Evolutionary conservation across 352 stramenopile genomes (phyloP), one percentile per base, ranked within the genome.

Genomic region (Pythium aphanidermatum): DNA sequence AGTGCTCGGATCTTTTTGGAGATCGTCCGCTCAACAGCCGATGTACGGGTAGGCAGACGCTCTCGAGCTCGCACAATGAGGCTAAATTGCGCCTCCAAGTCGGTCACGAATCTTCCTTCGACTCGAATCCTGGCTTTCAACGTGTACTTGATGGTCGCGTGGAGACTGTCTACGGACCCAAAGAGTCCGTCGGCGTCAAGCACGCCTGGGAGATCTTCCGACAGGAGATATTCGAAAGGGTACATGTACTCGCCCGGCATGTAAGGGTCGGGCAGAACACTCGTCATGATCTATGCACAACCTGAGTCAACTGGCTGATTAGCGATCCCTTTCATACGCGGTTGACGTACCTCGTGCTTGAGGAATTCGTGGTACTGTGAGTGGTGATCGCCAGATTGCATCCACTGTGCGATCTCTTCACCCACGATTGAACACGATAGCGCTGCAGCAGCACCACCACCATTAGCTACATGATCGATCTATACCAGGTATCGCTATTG

Each of bases 71-170:
- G 72, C 19, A 89, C 56, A 10, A 67, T 68, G 23, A 89, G 45
- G 26, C 65, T 63, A 25, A 74, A 68, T 29, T 64, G 68, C 8
- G 72, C 57, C 61, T 89, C 73, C 39, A 89, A 56, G 51, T 89
- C 70, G 26, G 74, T 83, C 46, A 83, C 62, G 48, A 89, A 86
- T 35, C 71, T 62, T 27, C 72, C 72, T 28, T 85, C 60, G 31
- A 89, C 68, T 51, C 81, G 78, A 42, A 89, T 70, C 5, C 65
- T 68, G 21, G 74, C 74, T 30, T 75, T 84, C 20, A 90, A 50
- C 4, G 68, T 82, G 56, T 90, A 90, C 45, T 85, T 82, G 55
- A 90, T 90, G 12, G 68, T 85, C 3, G 73, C 72, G 27, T 87
- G 70, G 11, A 86, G 58, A 25, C 61, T 63, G 41, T 70, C 57